Evolutionary conservation across 257 asterid species (phyloP).

Genomic region (Ilex aquifolium): DNA sequence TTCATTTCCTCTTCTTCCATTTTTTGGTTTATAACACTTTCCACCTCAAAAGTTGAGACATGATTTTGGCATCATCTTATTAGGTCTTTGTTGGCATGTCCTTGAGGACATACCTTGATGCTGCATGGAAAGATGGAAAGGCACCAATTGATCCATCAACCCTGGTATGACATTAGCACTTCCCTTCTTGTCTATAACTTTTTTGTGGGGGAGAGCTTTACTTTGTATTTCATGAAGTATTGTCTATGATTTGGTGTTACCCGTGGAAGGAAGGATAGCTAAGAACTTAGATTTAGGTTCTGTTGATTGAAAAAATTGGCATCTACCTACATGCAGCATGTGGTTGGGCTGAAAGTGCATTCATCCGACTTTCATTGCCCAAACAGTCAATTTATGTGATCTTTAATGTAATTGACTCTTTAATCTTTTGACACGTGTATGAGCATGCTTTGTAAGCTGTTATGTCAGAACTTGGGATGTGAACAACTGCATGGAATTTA

Average conservation of each 20-base stretch:
- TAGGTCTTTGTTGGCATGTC: conserved; percentile 99
- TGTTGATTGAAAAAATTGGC: not conserved
- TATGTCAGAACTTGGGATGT: too few species aligned
- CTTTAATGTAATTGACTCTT: too few species aligned
- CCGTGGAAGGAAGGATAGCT: not conserved
- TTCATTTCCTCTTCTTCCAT: not conserved
- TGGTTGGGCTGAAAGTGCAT: not conserved
- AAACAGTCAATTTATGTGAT: too few species aligned
- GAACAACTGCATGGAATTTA: too few species aligned
- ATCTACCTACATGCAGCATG: not conserved
- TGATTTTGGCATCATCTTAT: conserved; percentile 14
- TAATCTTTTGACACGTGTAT: too few species aligned
- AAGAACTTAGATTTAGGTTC: not conserved
- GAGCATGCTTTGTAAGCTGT: too few species aligned
- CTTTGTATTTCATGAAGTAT: not conserved
- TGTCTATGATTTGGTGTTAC: not conserved
- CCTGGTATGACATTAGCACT: conserved; percentile 51
- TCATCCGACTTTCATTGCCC: too few species aligned
- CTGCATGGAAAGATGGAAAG: conserved; percentile 99
- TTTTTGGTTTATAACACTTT: too few species aligned
- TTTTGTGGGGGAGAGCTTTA: not conserved
- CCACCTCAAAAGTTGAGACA: not conserved
- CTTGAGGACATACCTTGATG: conserved; percentile 96
- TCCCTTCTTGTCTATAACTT: conserved; percentile 4
- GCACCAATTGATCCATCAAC: conserved; percentile 99